A percentile compares a stretch with the other conserved stretches of the same genome.
Conservation (phyloP, 202 grass and related monocot genomes). For the Alloteropsis angusta region DNA sequence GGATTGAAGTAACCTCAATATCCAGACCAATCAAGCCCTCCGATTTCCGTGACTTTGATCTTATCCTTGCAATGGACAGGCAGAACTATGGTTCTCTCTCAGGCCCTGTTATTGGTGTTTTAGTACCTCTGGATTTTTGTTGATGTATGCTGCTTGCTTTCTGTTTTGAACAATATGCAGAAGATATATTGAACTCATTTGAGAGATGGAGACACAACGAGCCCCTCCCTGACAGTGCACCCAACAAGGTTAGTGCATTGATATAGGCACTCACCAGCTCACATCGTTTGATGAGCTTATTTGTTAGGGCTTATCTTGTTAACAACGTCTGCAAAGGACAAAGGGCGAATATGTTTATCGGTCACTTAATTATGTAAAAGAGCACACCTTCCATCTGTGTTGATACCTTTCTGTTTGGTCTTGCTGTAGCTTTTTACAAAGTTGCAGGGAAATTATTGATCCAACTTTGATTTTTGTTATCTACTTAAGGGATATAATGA, state of each 20-base stretch:
- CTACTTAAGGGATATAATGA: neutral
- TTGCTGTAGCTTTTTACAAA: neutral
- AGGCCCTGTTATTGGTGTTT: constrained; percentile 2
- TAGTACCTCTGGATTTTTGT: neutral
- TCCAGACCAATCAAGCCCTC: constrained; percentile 80
- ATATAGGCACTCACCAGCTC: neutral
- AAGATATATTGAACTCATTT: constrained; percentile 82
- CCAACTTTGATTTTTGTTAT: neutral
- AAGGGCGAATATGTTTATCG: neutral
- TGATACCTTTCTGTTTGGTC: neutral
- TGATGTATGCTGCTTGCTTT: neutral
- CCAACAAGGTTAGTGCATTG: constrained; percentile 52
- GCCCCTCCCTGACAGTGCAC: constrained; percentile 60
- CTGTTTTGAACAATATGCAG: constrained; percentile 30
- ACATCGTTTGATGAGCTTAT: neutral
- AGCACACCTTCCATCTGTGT: neutral
- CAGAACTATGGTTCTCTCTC: constrained; percentile 67
- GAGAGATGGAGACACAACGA: constrained; percentile 87
- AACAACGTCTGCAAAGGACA: neutral
- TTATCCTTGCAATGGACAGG: constrained; percentile 95
- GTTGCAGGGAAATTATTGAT: neutral
- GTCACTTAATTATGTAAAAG: neutral
- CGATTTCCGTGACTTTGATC: constrained; percentile 83
- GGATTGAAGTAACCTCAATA: constrained; percentile 86
- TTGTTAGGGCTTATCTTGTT: neutral